Percentiles rank a stretch among this genome's conserved stretches.
Conservation (phyloP, 768 basidiomycete genomes). For the Auricularia cornea region DNA sequence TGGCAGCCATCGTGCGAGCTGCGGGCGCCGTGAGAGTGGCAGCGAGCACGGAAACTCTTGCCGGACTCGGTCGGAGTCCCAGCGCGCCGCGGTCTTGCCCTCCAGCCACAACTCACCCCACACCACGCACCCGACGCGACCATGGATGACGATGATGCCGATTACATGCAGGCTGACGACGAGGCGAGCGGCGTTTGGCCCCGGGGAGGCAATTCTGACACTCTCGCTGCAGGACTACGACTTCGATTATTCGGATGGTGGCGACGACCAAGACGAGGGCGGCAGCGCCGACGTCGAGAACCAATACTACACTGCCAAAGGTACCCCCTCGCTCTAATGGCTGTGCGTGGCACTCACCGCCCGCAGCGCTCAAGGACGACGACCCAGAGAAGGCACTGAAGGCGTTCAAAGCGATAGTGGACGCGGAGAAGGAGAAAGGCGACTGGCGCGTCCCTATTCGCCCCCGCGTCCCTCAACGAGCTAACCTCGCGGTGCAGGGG, state of each 20-base stretch:
- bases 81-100: too few relatives aligned
- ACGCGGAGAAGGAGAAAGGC: constrained; percentile 84
- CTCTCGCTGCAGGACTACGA: constrained; percentile 67
- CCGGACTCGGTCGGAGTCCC: not conserved
- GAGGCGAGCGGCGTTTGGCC: constrained; percentile 41
- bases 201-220: constrained; percentile 7
- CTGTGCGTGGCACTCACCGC: not conserved
- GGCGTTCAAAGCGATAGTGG: constrained; percentile 82
- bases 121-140: not conserved
- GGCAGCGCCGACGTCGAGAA: constrained; percentile 91
- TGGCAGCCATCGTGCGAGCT: not conserved
- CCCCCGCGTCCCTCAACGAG: not conserved
- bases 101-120: not conserved
- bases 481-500: constrained; percentile 50
- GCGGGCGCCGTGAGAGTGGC: not conserved
- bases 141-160: constrained; percentile 92
- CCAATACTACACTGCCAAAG: constrained; percentile 96
- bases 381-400: constrained; percentile 85
- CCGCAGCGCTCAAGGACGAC: constrained; percentile 87
- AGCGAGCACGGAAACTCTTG: not conserved
- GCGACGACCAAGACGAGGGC: constrained; percentile 63
- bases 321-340: constrained; percentile 31
- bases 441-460: constrained; percentile 61
- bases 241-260: constrained; percentile 93
- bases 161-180: constrained; percentile 81